Conservation (phyloP, 2,329 filamentous ascomycete genomes). For the Arthrinium phaeospermum region DNA sequence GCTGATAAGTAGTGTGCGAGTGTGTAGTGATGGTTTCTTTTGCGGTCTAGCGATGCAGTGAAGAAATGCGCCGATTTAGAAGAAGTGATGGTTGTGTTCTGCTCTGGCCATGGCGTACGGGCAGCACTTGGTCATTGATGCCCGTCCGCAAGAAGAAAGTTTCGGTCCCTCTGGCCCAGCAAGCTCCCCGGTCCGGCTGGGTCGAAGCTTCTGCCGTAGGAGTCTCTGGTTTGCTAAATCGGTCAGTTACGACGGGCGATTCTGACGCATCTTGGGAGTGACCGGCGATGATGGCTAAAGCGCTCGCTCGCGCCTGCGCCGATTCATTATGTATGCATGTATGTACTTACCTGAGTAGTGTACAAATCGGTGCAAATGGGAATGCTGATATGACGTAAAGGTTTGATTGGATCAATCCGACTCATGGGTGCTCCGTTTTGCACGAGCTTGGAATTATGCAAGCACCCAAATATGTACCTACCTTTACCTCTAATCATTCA, state of each 20-base stretch:
- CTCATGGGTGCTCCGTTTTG: background rate
- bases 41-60: background rate
- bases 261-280: background rate
- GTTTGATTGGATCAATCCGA: background rate
- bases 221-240: background rate
- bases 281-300: background rate
- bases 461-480: background rate
- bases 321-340: no score
- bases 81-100: background rate
- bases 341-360: background rate
- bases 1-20: background rate
- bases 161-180: background rate
- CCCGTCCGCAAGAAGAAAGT: background rate
- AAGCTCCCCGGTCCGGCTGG: background rate
- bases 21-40: background rate
- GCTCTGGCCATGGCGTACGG: background rate
- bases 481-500: background rate
- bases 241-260: background rate
- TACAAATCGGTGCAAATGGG: slow-evolving; percentile 9
- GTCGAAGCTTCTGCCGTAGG: background rate
- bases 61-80: background rate
- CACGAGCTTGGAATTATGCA: background rate
- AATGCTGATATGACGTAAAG: slow-evolving; percentile 4
- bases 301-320: background rate
- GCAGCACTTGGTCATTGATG: background rate